These are phyloP conservation scores for Acanthamoeba culbertsoni DNA, from an alignment of 208 protist genomes.

Conservation along the genomic window DNA sequence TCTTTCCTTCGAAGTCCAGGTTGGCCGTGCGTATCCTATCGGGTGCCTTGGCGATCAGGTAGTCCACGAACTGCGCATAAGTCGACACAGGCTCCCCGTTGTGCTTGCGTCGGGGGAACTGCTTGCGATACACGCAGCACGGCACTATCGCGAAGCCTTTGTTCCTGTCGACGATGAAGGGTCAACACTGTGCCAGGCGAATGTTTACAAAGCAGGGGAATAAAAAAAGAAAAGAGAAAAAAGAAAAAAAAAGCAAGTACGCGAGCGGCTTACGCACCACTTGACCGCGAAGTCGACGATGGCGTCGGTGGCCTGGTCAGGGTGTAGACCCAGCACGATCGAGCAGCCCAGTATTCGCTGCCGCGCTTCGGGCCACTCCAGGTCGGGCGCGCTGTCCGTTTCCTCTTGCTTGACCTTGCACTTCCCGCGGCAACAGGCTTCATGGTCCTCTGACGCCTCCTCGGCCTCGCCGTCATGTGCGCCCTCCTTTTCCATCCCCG, in stretches of 20 bases:
- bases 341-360: neutral
- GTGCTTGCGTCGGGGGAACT: neutral
- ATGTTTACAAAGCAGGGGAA: no score
- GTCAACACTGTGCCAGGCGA: no score
- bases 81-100: neutral
- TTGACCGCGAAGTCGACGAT: slow-evolving; percentile 28
- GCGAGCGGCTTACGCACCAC: no score
- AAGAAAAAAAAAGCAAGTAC: no score
- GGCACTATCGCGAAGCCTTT: slow-evolving; percentile 38
- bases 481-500: no score
- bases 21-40: neutral
- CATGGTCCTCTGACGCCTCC: no score
- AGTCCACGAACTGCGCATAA: slow-evolving; percentile 2
- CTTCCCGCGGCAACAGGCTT: no score
- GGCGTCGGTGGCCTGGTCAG: slow-evolving; percentile 25
- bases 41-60: neutral
- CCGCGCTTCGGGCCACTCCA: neutral
- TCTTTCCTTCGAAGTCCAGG: slow-evolving; percentile 5
- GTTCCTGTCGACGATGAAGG: neutral
- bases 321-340: slow-evolving; percentile 6
- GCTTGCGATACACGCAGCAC: slow-evolving; percentile 25
- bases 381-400: neutral
- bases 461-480: no score
- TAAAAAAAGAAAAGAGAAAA: no score
- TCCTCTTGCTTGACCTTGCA: no score